Percentiles rank a stretch among this genome's conserved stretches.
Evolutionary conservation across 1,284 basidiomycete genomes (phyloP).

Genomic region (Heterobasidion annosum): DNA sequence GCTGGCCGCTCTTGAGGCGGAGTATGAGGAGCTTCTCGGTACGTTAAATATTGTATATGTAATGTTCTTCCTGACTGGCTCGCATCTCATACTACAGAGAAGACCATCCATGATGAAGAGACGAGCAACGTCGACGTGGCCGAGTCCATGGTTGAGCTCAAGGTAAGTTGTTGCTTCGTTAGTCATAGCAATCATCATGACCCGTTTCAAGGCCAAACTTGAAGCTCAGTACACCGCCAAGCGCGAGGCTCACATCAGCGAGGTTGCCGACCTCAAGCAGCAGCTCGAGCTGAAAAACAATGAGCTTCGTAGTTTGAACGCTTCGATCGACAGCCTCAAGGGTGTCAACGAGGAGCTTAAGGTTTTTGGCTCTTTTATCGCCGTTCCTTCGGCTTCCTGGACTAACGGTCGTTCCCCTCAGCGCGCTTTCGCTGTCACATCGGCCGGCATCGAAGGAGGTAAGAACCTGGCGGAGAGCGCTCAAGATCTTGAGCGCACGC

Average conservation of each 20-base stretch:
- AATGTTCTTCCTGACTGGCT: slow-evolving; percentile 4
- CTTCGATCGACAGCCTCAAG: slow-evolving; percentile 88
- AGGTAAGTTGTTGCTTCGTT: slow-evolving; percentile 41
- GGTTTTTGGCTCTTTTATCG: slow-evolving; percentile 35
- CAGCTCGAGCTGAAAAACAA: slow-evolving; percentile 83
- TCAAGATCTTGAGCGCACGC: slow-evolving; percentile 93
- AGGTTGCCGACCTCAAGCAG: slow-evolving; percentile 86
- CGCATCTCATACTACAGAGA: slow-evolving; percentile 41
- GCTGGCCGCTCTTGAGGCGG: slow-evolving; percentile 76
- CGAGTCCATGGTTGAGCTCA: slow-evolving; percentile 83
- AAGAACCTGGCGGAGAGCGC: slow-evolving; percentile 95
- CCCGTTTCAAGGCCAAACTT: slow-evolving; percentile 64
- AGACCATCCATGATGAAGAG: slow-evolving; percentile 79
- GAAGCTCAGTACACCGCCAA: slow-evolving; percentile 91
- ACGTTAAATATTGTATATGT: slow-evolving; percentile 7
- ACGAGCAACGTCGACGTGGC: slow-evolving; percentile 71
- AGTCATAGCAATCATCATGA: slow-evolving; percentile 8
- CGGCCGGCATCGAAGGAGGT: slow-evolving; percentile 92
- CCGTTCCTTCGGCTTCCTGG: slow-evolving; percentile 4
- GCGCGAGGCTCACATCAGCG: slow-evolving; percentile 82
- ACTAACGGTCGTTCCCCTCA: slow-evolving; percentile 22
- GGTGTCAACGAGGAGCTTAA: slow-evolving; percentile 98
- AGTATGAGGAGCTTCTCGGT: slow-evolving; percentile 96
- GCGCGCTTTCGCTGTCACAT: slow-evolving; percentile 95
- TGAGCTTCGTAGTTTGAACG: slow-evolving; percentile 81